Conservation (phyloP, 805 yeast species). For the Yamadazyma phyllophila region DNA sequence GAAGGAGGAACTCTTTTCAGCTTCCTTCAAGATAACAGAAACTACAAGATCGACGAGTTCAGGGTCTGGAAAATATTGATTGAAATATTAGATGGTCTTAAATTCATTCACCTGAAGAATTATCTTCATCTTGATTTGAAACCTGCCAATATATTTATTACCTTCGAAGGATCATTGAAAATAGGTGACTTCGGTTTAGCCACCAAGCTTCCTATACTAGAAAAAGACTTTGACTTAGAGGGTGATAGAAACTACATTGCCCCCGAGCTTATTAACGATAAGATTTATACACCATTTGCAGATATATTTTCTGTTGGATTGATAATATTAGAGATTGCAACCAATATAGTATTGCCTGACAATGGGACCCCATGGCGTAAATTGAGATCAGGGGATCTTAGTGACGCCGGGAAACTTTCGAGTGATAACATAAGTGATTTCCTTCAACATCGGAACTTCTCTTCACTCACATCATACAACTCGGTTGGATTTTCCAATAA, state of each 20-base stretch:
- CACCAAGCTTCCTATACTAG: conserved; percentile 66
- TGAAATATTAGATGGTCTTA: conserved; percentile 76
- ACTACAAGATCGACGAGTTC: conserved; percentile 88
- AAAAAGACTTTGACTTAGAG: conserved; percentile 78
- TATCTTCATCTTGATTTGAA: conserved; percentile 87
- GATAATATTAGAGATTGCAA: conserved; percentile 92
- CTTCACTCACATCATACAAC: conserved; percentile 32
- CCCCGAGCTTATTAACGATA: conserved; percentile 85
- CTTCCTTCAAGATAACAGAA: conserved; percentile 71
- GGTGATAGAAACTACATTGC: conserved; percentile 98
- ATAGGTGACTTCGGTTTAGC: conserved; percentile 98
- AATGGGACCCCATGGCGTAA: conserved; percentile 97
- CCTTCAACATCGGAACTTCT: conserved; percentile 36
- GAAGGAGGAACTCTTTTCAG: conserved; percentile 89
- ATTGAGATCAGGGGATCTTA: conserved; percentile 87
- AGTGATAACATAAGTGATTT: conserved; percentile 45
- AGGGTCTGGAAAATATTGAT: conserved; percentile 94
- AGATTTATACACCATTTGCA: conserved; percentile 85
- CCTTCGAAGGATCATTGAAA: conserved; percentile 91
- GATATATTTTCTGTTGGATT: conserved; percentile 94
- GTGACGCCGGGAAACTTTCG: conserved; percentile 88
- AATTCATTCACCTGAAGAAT: conserved; percentile 70
- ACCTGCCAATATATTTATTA: conserved; percentile 91
- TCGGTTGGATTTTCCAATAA: conserved; percentile 14
- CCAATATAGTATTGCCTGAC: conserved; percentile 91